Conservation (phyloP, 2,329 filamentous ascomycete genomes). For the Pseudogymnoascus sp. region DNA sequence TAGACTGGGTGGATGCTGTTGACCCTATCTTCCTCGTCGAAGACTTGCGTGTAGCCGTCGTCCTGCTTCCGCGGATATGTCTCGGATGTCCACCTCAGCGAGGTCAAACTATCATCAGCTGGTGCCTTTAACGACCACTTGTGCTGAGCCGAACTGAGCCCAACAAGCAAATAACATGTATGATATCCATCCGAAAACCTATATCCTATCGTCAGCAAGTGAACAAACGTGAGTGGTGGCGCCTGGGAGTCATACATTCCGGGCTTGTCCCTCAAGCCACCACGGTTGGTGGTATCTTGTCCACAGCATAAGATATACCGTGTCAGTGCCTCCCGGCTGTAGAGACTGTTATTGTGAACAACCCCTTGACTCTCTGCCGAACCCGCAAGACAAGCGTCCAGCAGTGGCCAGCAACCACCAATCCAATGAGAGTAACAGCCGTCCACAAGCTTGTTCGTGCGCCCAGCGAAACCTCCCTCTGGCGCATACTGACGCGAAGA, state of each 20-base stretch:
- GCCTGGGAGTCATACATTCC: constrained; percentile 53
- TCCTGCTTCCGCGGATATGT: constrained; percentile 30
- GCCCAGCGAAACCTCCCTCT: constrained; percentile 86
- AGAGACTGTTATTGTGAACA: constrained; percentile 45
- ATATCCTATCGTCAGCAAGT: constrained; percentile 12
- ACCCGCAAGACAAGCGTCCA: constrained; percentile 67
- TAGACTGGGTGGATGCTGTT: constrained; percentile 74
- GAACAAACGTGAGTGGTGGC: constrained; percentile 5
- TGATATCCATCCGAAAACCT: constrained; percentile 83
- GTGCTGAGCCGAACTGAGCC: constrained; percentile 76
- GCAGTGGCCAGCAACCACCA: constrained; percentile 84
- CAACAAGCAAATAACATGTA: constrained; percentile 83
- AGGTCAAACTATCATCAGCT: constrained; percentile 22
- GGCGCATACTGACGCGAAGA: constrained; percentile 82
- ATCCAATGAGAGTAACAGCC: constrained; percentile 99
- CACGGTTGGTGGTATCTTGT: constrained; percentile 62
- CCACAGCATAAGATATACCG: constrained; percentile 87
- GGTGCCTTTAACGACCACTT: constrained; percentile 42
- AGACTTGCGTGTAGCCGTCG: constrained; percentile 51
- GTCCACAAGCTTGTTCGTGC: constrained; percentile 96
- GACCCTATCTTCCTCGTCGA: constrained; percentile 65
- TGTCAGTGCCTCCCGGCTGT: constrained; percentile 76
- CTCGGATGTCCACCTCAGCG: constrained; percentile 35
- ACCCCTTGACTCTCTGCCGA: constrained; percentile 13
- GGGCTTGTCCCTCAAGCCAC: constrained; percentile 89